Base-by-base conservation (phyloP, 2,329 filamentous ascomycete genomes). In the Sarocladiaceae sp. region DNA sequence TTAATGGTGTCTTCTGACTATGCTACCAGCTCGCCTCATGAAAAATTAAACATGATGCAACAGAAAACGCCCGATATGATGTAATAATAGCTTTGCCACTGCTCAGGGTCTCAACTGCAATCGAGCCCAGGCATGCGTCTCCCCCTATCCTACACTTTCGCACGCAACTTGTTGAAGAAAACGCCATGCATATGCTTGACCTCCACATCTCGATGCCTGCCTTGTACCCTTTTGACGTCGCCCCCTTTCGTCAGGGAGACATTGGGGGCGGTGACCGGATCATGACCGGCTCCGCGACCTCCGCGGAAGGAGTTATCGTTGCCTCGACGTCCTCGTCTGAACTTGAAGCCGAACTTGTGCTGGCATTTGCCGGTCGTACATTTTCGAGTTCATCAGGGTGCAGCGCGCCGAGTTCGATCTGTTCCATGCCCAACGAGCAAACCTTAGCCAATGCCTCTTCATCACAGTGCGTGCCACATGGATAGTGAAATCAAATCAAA, bases 391-490 rank as follows among this genome's bases (percentile, higher is more conserved):
- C 28, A 17, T 17, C 7, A 11, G 33, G 47, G 15, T 20, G 25
- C 18, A 50, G 3, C 4, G 28, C 31, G 29, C 47, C 47, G 47
- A 23, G 7, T 33, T 50, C 22, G 29, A 50, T 28, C 47, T 50
- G 47, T 37, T 36, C 11, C 28, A 49, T 26, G 11, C 4, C 22
- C 44, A 33, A 31, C n/a, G 25, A 6, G 33, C 18, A 20, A 25
- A 37, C 25, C 47, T 50, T 50, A 50, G 47, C 47, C 18, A 36
- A 26, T 37, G 47, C 8, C 18, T 26, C 31, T 36, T 20, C 25
- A 4, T 50, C 31, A 31, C 31, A n/a, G 18, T 26, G 47, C 31
- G 18, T 50, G 31, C 11, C 33, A 36, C 15, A 35, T 5, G 22
- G 18, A 8, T n/a, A n/a, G n/a, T n/a, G n/a, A n/a, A n/a, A n/a